Evolutionary conservation across 345 rosid genomes (phyloP).

Genomic region (Jatropha curcas): DNA sequence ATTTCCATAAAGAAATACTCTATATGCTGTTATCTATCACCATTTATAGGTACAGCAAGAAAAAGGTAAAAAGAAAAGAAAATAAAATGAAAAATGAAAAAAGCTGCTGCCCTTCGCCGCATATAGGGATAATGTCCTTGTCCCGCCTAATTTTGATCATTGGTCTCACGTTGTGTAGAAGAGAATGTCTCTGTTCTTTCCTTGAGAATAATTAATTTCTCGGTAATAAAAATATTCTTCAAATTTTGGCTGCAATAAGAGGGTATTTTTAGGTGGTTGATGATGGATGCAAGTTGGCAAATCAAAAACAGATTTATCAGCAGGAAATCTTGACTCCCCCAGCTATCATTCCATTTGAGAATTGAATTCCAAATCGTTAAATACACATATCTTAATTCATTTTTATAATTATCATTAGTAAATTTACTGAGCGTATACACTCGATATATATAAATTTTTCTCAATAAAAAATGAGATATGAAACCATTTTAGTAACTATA

Average conservation of each 20-base stretch:
- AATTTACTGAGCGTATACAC: too few species aligned
- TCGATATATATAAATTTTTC: too few species aligned
- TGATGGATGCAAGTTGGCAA: not conserved
- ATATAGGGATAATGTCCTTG: not conserved
- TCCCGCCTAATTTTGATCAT: not conserved
- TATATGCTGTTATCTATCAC: not conserved
- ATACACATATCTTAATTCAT: too few species aligned
- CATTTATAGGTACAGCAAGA: not conserved
- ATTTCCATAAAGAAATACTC: too few species aligned
- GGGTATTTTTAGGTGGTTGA: not conserved
- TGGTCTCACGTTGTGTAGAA: not conserved
- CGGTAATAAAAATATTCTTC: too few species aligned
- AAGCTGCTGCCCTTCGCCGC: conserved; percentile 14
- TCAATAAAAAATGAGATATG: too few species aligned
- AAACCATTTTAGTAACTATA: too few species aligned
- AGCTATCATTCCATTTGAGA: not conserved
- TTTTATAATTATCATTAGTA: too few species aligned
- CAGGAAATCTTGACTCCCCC: conserved; percentile 20
- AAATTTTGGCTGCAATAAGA: not conserved
- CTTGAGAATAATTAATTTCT: too few species aligned
- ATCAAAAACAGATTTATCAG: not conserved
- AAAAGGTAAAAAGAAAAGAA: not conserved
- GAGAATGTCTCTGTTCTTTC: not conserved
- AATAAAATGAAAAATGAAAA: too few species aligned
- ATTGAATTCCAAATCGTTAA: too few species aligned